Base-by-base conservation (phyloP, 306 rosid genomes). In the Senna siamea region DNA sequence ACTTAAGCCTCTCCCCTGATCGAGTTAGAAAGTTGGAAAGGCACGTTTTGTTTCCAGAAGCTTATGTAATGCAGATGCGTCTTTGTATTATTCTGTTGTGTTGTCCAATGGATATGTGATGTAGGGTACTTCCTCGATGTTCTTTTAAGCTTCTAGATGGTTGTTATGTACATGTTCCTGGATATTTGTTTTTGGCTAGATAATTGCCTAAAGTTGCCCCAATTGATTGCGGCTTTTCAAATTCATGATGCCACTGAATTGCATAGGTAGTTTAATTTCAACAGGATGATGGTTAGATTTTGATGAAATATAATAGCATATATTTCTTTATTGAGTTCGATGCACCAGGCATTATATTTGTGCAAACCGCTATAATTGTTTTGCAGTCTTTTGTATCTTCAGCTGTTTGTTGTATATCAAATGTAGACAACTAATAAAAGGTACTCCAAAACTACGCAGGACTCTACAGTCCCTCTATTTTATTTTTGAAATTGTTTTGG, bases 1-100 rank as follows among this genome's bases (percentile, higher is more conserved):
- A 54, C 44, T 38, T 18, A 13, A 22, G 41, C 30, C 43, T 35
- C 53, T 22, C 17, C 57, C 13, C 12, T 14, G 37, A 71, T n/a
- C 43, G 30, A 37, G 26, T 18, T 61, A 68, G 48, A 26, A 70
- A 60, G 64, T 58, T 77, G 74, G 54, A 51, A 64, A 63, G 67
- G 37, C 40, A 52, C 32, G 59, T 38, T 18, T 41, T 41, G 43
- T 5, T 73, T 37, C 26, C 6, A 32, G 51, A 51, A 57, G 69
- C 64, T 52, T 32, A 17, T 59, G 23, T 35, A 30, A 46, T 54
- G 75, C 63, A 14, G 75, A 64, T 69, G 78, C 37, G 68, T 74
- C 68, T 59, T 79, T 1, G 76, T 72, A 60, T 12, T 59, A 40
- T 64, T 74, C 20, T 71, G 79, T 74, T 78, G 77, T 80, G 77